Evolutionary conservation across 805 yeast species (phyloP).

Genomic region (Wickerhamiella cacticola): DNA sequence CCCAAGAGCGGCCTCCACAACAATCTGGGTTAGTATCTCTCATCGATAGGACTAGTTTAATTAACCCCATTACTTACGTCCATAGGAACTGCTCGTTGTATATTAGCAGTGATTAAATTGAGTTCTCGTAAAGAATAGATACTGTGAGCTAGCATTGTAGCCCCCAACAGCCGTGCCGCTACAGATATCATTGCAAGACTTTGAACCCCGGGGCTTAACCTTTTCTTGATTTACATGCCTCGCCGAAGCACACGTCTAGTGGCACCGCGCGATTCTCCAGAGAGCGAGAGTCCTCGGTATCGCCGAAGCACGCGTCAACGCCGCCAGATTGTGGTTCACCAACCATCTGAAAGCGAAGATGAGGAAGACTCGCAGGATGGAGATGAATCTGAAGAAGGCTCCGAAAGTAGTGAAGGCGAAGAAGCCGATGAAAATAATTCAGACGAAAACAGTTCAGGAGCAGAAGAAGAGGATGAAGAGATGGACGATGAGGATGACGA

Average conservation of each 20-base stretch:
- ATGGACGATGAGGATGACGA: not conserved
- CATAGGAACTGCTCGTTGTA: not conserved
- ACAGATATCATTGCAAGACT: conserved; percentile 1
- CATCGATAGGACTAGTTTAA: too few relatives aligned
- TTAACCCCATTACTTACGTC: conserved; percentile 12
- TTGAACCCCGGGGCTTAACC: not conserved
- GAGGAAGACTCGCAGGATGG: not conserved
- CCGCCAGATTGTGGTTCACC: not conserved
- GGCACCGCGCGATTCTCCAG: not conserved
- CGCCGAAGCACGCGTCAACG: conserved; percentile 1
- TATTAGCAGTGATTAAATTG: not conserved
- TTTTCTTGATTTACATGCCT: not conserved
- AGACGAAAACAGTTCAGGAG: not conserved
- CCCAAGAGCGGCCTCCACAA: conserved; percentile 41
- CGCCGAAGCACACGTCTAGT: conserved; percentile 5
- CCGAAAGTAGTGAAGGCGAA: not conserved
- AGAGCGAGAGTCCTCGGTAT: not conserved
- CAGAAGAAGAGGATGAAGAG: conserved; percentile 1
- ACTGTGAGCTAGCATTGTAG: conserved; percentile 19
- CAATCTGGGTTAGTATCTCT: conserved; percentile 26
- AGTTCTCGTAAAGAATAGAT: conserved; percentile 25
- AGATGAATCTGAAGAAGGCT: not conserved
- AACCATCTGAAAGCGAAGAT: not conserved
- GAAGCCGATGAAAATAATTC: not conserved
- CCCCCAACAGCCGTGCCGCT: conserved; percentile 16